Evolutionary conservation across 345 rosid genomes (phyloP).

Genomic region (Erucastrum elatum): DNA sequence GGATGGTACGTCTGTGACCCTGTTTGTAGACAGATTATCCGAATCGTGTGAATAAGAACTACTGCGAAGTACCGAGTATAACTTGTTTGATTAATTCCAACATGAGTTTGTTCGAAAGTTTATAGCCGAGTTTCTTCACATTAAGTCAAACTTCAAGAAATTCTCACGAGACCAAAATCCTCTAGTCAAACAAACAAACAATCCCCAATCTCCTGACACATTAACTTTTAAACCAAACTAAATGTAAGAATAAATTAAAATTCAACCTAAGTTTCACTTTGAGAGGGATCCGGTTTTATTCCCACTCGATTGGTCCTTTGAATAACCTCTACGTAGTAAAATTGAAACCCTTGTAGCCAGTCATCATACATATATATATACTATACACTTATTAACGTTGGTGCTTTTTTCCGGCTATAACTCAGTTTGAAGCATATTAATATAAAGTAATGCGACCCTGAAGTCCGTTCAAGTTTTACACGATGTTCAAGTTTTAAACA

Average conservation of each 20-base stretch:
- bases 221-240: not conserved
- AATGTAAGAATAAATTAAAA: not conserved
- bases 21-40: not conserved
- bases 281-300: not conserved
- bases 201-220: too few relatives aligned
- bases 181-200: slow-evolving; percentile 13
- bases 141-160: slow-evolving; percentile 29
- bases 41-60: slow-evolving; percentile 19
- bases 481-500: not conserved
- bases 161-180: not conserved
- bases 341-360: not conserved
- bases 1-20: too few relatives aligned
- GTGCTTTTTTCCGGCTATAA: too few relatives aligned
- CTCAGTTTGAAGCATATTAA: too few relatives aligned
- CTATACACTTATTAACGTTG: too few relatives aligned
- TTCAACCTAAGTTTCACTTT: too few relatives aligned
- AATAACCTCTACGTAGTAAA: not conserved
- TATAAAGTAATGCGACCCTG: too few relatives aligned
- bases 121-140: slow-evolving; percentile 10
- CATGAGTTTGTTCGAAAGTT: slow-evolving; percentile 4
- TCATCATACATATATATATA: too few relatives aligned
- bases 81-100: slow-evolving; percentile 25
- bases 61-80: slow-evolving; percentile 6
- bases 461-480: not conserved
- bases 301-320: not conserved